Base-by-base conservation (phyloP, 2,329 filamentous ascomycete genomes). In the Neocucurbitaria cava region DNA sequence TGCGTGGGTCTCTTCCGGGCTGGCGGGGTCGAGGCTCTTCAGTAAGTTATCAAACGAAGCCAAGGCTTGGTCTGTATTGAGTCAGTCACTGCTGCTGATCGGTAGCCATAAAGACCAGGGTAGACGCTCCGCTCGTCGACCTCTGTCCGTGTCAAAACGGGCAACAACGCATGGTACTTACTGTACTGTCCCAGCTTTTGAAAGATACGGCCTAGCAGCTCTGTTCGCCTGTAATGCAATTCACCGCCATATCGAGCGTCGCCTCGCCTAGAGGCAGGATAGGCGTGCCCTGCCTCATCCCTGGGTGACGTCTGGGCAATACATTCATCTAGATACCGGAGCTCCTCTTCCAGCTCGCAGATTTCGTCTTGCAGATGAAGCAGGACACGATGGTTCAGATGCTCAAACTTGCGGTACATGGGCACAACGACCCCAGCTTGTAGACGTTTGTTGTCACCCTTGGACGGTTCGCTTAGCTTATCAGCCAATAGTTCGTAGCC, bases 341-440 rank as follows among this genome's bases (percentile, higher is more conserved):
- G 82, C 52, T 93, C 87, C 66, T 92, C 88, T 74, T 96, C 92
- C 33, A 96, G 80, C 65, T 94, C 89, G 26, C 83, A 82, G 17
- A 96, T 85, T 72, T 96, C 91, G 69, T 96, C 92, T 74, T 96
- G 93, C 15, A 96, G 81, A 58, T 95, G 88, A 0, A 96, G 80
- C 2, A 97, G 78, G 2, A 96, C 78, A 2, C 93, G 87, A 71
- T 96, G 92, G 65, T 95, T 93, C 17, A 96, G 78, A 10, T 86
- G 83, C 70, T 91, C 88, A 68, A 97, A 97, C 52, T 88, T 88
- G 39, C 93, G 86, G 73, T 96, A 96, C 54, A 96, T 83, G 1
- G 91, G 91, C 8, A 68, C 65, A 7, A 76, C 46, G 33, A 38
- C 31, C 18, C 57, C 66, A 15, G 58, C 49, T 15, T 55, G 56